A percentile compares a stretch with the other conserved stretches of the same genome.
phyloP scores from a whole-genome alignment of 768 basidiomycete genomes.

The Termitomyces bulborhizus region DNA sequence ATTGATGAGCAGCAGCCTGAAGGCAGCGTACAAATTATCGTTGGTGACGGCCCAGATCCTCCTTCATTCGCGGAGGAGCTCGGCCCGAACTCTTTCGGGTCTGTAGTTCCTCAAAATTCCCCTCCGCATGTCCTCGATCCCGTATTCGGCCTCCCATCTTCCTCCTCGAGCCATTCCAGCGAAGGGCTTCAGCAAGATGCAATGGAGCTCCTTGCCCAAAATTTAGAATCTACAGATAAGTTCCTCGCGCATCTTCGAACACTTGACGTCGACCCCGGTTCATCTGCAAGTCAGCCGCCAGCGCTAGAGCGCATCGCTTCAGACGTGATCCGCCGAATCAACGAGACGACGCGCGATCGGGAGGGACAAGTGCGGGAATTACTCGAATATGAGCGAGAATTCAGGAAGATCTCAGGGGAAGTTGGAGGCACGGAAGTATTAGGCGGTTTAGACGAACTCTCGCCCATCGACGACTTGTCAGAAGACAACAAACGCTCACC shows the following conservation, averaged over 20 bases:
- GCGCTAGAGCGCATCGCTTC: constrained; percentile 66
- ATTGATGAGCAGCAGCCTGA: constrained; percentile 49
- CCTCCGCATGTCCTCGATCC: constrained; percentile 35
- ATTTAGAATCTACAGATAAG: constrained; percentile 71
- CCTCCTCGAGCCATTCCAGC: constrained; percentile 23
- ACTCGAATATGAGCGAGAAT: constrained; percentile 72
- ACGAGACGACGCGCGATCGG: constrained; percentile 69
- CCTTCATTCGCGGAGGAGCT: constrained; percentile 42
- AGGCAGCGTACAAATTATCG: constrained; percentile 24
- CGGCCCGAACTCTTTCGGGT: constrained; percentile 21
- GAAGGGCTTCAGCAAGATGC: constrained; percentile 45
- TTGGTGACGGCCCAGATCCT: constrained; percentile 20
- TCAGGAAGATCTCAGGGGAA: constrained; percentile 70
- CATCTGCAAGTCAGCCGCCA: constrained; percentile 30
- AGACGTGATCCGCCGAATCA: constrained; percentile 70
- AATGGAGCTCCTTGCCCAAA: constrained; percentile 65
- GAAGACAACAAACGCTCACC: constrained; percentile 25
- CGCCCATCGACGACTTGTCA: constrained; percentile 36
- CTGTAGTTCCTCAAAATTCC: constrained; percentile 21
- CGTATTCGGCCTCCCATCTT: constrained; percentile 32
- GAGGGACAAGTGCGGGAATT: constrained; percentile 79
- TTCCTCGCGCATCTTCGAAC: constrained; percentile 69
- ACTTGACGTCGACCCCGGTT: constrained; percentile 50
- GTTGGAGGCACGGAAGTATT: constrained; percentile 73
- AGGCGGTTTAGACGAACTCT: constrained; percentile 60